Conservation (phyloP, 75 land plant species). For the Chamaecyparis obtusa region DNA sequence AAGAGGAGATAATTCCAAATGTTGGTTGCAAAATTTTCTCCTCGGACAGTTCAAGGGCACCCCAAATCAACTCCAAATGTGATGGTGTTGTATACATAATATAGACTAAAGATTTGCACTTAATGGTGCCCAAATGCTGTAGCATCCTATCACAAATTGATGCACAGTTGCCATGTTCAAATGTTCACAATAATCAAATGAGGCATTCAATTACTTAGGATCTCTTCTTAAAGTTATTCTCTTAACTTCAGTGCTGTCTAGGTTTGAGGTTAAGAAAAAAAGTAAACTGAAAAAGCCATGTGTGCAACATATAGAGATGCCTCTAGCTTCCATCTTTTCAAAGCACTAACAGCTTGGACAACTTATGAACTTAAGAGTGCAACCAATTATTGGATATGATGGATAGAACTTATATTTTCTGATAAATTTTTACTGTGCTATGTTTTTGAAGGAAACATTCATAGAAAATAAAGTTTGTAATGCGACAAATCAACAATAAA, state of each 20-base stretch:
- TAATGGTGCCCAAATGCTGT: neutral
- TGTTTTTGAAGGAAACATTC: neutral
- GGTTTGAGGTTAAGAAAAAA: neutral
- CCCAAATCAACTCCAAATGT: neutral
- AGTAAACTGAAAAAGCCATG: neutral
- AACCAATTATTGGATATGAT: neutral
- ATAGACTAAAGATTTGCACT: neutral
- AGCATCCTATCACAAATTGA: neutral
- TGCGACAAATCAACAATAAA: neutral
- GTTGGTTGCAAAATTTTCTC: too few relatives aligned
- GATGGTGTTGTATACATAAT: neutral
- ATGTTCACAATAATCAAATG: neutral
- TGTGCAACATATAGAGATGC: neutral
- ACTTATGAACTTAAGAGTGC: neutral
- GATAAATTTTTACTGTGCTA: neutral
- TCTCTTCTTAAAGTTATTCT: neutral
- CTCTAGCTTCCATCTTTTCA: neutral
- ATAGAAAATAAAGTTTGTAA: neutral
- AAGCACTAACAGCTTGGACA: neutral
- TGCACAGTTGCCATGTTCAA: neutral
- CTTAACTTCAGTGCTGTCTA: neutral
- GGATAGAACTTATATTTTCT: neutral
- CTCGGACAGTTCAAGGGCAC: too few relatives aligned
- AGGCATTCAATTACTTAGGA: neutral
- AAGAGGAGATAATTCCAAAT: too few relatives aligned